Base-by-base conservation (phyloP, 306 rosid species). In the Morella rubra region DNA sequence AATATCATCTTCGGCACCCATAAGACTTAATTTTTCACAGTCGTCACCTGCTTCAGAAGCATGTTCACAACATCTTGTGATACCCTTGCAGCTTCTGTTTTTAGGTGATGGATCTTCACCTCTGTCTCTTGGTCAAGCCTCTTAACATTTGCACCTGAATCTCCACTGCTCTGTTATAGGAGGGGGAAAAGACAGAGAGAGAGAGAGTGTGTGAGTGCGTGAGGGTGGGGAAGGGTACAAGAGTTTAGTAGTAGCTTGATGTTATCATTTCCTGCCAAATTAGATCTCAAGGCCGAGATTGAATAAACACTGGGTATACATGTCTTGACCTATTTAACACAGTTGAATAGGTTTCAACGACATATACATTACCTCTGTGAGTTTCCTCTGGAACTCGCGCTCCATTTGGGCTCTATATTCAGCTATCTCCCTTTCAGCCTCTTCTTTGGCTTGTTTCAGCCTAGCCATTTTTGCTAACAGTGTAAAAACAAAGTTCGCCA, bases 61-160 rank as follows among this genome's bases (percentile, higher is more conserved):
- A 95, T 95, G 77, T 82, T 7, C 7, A 84, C 97, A 62, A 95
- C 97, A 60, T 88, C 98, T 3, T 78, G 74, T 0, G 96, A 92
- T 40, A 96, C 87, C 82, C 93, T 91, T 10, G 85, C 81, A 71
- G 90, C 89, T 71, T 92, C 92, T 7, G 64, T 71, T 73, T 84
- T 76, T 81, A 95, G 90, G 73, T 89, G 90, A 16, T 78, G 69
- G 70, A 92, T 95, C 87, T 92, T 92, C 40, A 18, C 83, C 8
- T 82, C 86, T 5, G 99, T 95, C 84, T 95, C 99, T 8, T 58
- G 61, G 73, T 92, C 99, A 65, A 95, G 98, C 67, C 97, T 92
- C 92, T 92, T 91, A 47, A 90, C 99, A 77, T 92, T 95, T 22
- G 98, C 99, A 73, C 97, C 97, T 47, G 99, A 95, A 80, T 92